These are phyloP conservation scores for Rhizophagus prolifer DNA, from an alignment of 192 early-diverging fungal genomes.

Conservation along the genomic window DNA sequence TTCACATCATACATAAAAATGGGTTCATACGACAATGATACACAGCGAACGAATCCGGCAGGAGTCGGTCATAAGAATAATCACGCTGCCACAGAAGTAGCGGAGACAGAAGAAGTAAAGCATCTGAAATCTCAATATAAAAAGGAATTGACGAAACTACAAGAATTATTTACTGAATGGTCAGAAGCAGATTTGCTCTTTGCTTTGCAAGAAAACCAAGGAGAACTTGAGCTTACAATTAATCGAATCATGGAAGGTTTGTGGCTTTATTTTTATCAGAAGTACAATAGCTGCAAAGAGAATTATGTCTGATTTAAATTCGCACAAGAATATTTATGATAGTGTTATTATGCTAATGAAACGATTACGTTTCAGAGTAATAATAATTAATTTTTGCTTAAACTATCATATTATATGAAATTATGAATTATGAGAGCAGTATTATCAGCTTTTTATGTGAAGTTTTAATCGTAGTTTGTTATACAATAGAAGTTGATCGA, in stretches of 20 bases:
- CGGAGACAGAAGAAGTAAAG: slow-evolving; percentile 61
- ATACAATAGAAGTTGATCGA: too few species aligned
- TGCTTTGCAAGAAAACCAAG: slow-evolving; percentile 80
- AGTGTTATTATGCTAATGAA: too few species aligned
- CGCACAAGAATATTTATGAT: background rate
- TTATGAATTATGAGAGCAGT: too few species aligned
- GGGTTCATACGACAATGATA: slow-evolving; percentile 26
- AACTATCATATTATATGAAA: too few species aligned
- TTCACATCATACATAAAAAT: slow-evolving; percentile 12
- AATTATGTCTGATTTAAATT: too few species aligned
- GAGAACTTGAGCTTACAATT: slow-evolving; percentile 81
- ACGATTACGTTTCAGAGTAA: too few species aligned
- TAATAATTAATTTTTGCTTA: too few species aligned
- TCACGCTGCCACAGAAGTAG: slow-evolving; percentile 37
- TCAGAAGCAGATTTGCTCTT: slow-evolving; percentile 84
- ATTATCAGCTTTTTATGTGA: too few species aligned
- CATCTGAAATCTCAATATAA: slow-evolving; percentile 62
- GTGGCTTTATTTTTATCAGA: background rate
- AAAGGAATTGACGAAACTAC: slow-evolving; percentile 57
- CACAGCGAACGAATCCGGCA: slow-evolving; percentile 22
- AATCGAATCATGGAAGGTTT: slow-evolving; percentile 80
- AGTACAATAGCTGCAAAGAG: background rate
- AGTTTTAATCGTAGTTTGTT: too few species aligned
- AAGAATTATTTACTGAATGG: slow-evolving; percentile 81
- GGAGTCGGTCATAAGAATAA: slow-evolving; percentile 19